Conservation (phyloP, 371 early-diverging fungal genomes). For the Fennellomyces sp. region DNA sequence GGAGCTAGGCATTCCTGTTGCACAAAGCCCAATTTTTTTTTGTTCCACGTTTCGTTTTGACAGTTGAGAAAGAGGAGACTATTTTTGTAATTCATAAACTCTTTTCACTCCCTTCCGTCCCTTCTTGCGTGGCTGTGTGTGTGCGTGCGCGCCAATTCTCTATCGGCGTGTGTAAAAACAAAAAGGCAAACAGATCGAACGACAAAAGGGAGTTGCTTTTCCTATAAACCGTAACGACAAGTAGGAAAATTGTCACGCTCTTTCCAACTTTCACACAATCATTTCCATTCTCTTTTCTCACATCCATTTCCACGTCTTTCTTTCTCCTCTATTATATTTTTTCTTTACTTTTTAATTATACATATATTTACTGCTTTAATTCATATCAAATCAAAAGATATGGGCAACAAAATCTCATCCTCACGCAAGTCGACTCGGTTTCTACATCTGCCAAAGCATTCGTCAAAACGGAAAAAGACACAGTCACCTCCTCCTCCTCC, state of each 20-base stretch:
- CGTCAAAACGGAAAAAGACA: not conserved
- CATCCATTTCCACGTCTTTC: not conserved
- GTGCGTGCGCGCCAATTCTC: too few species aligned
- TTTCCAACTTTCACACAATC: too few species aligned
- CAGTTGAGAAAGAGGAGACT: not conserved
- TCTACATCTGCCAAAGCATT: not conserved
- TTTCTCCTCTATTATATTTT: too few species aligned
- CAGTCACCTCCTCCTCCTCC: not conserved
- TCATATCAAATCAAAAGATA: not conserved
- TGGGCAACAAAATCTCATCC: constrained; percentile 7
- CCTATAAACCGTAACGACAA: too few species aligned
- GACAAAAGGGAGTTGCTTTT: too few species aligned
- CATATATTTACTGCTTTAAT: not conserved
- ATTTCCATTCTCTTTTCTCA: too few species aligned
- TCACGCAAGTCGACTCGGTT: not conserved
- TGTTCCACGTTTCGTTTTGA: constrained; percentile 2
- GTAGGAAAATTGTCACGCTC: too few species aligned
- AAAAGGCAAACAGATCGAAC: too few species aligned
- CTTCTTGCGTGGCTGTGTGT: too few species aligned
- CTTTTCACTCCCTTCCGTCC: too few species aligned
- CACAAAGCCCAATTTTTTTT: not conserved
- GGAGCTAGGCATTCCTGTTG: not conserved
- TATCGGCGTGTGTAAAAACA: too few species aligned
- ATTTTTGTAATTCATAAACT: not conserved
- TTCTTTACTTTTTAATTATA: too few species aligned